These are phyloP conservation scores for Nigrograna mackinnonii DNA, from an alignment of 2,329 filamentous ascomycete species.

Conservation along the genomic window DNA sequence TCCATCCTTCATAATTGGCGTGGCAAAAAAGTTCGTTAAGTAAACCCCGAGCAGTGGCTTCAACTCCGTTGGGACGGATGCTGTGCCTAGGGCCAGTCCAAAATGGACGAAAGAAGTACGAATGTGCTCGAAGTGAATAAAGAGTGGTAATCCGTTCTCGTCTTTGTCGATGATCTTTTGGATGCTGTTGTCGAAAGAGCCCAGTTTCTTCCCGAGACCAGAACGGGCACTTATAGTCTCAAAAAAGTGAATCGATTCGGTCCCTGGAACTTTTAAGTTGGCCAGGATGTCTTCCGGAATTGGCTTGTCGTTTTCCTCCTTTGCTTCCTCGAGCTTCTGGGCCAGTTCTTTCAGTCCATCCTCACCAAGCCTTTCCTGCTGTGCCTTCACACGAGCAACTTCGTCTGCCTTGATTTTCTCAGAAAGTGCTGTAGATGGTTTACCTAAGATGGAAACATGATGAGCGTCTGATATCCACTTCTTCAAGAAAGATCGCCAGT, in stretches of 20 bases:
- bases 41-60: slow-evolving; percentile 86
- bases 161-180: slow-evolving; percentile 78
- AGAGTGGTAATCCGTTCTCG: slow-evolving; percentile 69
- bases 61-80: slow-evolving; percentile 74
- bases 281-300: slow-evolving; percentile 84
- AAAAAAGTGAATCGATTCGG: slow-evolving; percentile 94
- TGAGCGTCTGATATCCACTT: slow-evolving; percentile 85
- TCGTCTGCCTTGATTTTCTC: slow-evolving; percentile 82
- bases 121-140: slow-evolving; percentile 96
- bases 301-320: slow-evolving; percentile 83
- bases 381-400: slow-evolving; percentile 73
- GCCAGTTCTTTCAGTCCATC: slow-evolving; percentile 77
- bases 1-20: slow-evolving; percentile 78
- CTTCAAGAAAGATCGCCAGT: slow-evolving; percentile 82
- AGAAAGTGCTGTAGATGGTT: slow-evolving; percentile 79
- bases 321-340: slow-evolving; percentile 78
- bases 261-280: slow-evolving; percentile 78
- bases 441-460: slow-evolving; percentile 86
- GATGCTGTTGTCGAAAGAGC: slow-evolving; percentile 67
- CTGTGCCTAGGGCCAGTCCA: slow-evolving; percentile 78
- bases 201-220: slow-evolving; percentile 74
- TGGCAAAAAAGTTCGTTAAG: slow-evolving; percentile 91
- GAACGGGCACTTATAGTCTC: slow-evolving; percentile 82
- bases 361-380: slow-evolving; percentile 78
- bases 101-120: slow-evolving; percentile 91